Conservation (phyloP, 2,329 filamentous ascomycete genomes). For the Stemphylium lycopersici region DNA sequence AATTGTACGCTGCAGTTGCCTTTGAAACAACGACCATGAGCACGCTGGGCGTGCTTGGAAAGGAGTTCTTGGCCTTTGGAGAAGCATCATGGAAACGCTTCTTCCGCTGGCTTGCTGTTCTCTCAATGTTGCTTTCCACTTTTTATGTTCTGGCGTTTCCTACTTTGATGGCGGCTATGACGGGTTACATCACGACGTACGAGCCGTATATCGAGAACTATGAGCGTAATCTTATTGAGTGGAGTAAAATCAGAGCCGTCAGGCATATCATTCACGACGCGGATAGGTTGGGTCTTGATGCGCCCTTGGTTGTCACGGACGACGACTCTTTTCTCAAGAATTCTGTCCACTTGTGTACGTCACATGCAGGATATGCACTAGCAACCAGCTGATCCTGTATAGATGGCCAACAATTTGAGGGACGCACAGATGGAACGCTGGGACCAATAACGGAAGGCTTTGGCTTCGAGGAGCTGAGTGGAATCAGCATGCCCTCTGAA, state of each 20-base stretch:
- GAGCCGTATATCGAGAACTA: constrained; percentile 37
- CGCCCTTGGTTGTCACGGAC: constrained; percentile 18
- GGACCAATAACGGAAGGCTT: neutral
- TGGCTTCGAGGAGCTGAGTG: neutral
- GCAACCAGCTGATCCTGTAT: neutral
- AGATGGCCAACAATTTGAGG: neutral
- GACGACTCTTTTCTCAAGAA: constrained; percentile 16
- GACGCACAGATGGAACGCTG: neutral
- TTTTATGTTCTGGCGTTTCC: constrained; percentile 46
- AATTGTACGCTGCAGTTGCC: constrained; percentile 37
- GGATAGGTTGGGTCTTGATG: constrained; percentile 23
- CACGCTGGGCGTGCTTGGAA: constrained; percentile 41
- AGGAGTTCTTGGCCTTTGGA: constrained; percentile 36
- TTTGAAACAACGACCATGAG: constrained; percentile 37
- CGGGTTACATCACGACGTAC: constrained; percentile 46
- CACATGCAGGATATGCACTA: neutral
- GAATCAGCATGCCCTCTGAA: neutral
- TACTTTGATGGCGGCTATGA: constrained; percentile 49
- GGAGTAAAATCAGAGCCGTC: constrained; percentile 21
- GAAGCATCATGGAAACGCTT: constrained; percentile 30
- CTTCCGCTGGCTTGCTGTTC: constrained; percentile 42
- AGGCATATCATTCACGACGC: constrained; percentile 25
- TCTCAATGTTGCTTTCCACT: constrained; percentile 40
- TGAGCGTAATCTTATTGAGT: constrained; percentile 34
- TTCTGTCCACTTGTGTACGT: constrained; percentile 26